phyloP scores from a whole-genome alignment of 2,329 filamentous ascomycete species.

The Aspergillus sp. region DNA sequence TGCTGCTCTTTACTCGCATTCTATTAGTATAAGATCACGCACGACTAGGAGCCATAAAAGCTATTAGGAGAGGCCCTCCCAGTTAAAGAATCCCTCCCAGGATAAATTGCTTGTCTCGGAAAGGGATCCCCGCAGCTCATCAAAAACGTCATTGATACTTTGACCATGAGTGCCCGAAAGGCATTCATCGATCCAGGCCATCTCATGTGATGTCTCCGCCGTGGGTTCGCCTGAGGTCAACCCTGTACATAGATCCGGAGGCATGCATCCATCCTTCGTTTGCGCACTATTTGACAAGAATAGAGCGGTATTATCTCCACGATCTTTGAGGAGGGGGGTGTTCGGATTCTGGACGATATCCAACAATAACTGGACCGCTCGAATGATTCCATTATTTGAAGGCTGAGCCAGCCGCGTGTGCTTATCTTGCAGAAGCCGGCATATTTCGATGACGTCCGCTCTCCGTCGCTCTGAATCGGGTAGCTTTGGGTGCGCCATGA shows the following conservation, averaged over 20 bases:
- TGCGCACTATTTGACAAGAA: too few species aligned
- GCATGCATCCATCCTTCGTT: too few species aligned
- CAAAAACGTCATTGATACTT: not conserved
- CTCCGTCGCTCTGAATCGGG: too few species aligned
- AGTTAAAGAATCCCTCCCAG: not conserved
- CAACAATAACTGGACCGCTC: too few species aligned
- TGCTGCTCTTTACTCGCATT: not conserved
- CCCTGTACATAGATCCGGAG: too few species aligned
- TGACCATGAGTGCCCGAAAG: not conserved
- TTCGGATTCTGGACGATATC: too few species aligned
- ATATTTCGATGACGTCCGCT: too few species aligned
- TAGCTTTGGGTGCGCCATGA: not conserved
- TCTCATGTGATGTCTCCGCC: not conserved
- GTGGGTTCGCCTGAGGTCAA: not conserved
- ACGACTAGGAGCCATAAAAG: not conserved
- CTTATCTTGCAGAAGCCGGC: too few species aligned
- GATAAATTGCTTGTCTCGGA: slow-evolving; percentile 2
- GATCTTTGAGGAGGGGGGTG: too few species aligned
- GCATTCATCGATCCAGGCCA: not conserved
- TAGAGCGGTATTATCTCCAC: too few species aligned
- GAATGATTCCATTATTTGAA: not conserved
- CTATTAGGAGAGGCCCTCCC: not conserved
- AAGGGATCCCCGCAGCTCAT: not conserved
- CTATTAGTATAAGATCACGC: too few species aligned
- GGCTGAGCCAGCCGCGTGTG: not conserved